Base-by-base conservation (phyloP, 192 early-diverging fungal species). In the Phlyctochytrium bullatum region DNA sequence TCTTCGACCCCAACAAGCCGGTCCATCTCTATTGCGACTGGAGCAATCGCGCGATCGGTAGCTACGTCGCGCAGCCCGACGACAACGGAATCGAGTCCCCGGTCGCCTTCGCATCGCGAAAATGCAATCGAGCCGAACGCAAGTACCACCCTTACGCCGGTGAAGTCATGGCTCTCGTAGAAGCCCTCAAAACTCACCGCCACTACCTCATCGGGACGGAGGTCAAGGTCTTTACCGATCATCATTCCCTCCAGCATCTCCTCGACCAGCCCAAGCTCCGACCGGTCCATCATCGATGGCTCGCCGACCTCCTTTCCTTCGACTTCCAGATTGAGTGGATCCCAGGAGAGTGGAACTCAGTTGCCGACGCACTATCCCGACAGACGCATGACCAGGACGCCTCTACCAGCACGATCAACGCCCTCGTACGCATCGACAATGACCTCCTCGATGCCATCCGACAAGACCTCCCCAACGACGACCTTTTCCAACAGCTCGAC, bases 81-180 rank as follows among this genome's bases (percentile, higher is more conserved):
- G 66, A 67, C 29, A 31, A 58, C 36, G n/a, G n/a, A n/a, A 35
- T 58, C 30, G 4, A 16, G 2, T 67, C 40, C 28, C 64, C 64
- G 3, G 64, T 66, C 16, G 64, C 64, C 47, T 66, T 54, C 52
- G 25, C 20, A 27, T 66, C 64, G 2, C 64, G 64, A 2, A 66
- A 66, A 52, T 57, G 47, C 23, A 66, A 66, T 17, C 4, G 2
- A 29, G 64, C 20, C 25, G 64, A 66, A 34, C 56, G 52, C 25
- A 66, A 66, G 2, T 66, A 66, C 27, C 64, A 66, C 52, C 64
- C 64, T 4, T 66, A 66, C 53, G 56, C 56, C 52, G 64, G 64
- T 14, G 64, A 66, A 56, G 56, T 66, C 33, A 29, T 66, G 27
- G 51, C 53, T n/a, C 52, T 66, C n/a, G 64, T 66, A 10, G 64